phyloP scores from a whole-genome alignment of 2,329 filamentous ascomycete species.

The Ceratocystis alfenasii region DNA sequence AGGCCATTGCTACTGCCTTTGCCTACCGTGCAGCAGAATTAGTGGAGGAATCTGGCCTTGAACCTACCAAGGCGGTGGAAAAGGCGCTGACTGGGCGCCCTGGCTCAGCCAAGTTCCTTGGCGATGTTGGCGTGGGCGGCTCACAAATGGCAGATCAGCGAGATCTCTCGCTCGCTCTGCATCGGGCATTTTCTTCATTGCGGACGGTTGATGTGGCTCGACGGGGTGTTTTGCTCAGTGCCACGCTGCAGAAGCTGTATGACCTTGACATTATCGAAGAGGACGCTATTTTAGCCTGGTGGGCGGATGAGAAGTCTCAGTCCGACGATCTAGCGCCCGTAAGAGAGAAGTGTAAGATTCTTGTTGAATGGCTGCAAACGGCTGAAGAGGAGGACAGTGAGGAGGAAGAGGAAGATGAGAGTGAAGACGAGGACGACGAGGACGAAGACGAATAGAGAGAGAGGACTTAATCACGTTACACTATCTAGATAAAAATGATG shows the following conservation, averaged over 20 bases:
- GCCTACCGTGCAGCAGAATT: slow-evolving; percentile 69
- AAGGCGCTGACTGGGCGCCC: slow-evolving; percentile 43
- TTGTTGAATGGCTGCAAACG: slow-evolving; percentile 76
- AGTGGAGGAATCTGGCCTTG: slow-evolving; percentile 40
- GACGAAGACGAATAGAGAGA: slow-evolving; percentile 23
- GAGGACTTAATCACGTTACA: background rate
- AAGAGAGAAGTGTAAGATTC: slow-evolving; percentile 58
- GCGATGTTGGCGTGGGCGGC: slow-evolving; percentile 49
- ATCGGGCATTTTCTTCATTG: slow-evolving; percentile 61
- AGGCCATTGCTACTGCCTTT: slow-evolving; percentile 74
- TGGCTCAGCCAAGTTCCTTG: slow-evolving; percentile 45
- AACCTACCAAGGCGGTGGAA: slow-evolving; percentile 53
- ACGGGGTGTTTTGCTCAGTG: slow-evolving; percentile 56
- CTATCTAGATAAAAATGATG: background rate
- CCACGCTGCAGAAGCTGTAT: slow-evolving; percentile 73
- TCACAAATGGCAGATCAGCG: slow-evolving; percentile 66
- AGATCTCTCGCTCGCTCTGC: slow-evolving; percentile 70
- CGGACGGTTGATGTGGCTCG: slow-evolving; percentile 43
- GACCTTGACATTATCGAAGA: slow-evolving; percentile 76
- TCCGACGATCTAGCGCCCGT: slow-evolving; percentile 54
- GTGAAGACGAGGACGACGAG: slow-evolving; percentile 26
- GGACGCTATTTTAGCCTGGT: slow-evolving; percentile 81
- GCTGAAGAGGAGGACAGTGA: slow-evolving; percentile 46
- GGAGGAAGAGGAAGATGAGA: slow-evolving; percentile 27
- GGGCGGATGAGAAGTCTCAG: slow-evolving; percentile 58